These are phyloP conservation scores for Sodiomyces alkalinus DNA, from an alignment of 2,329 filamentous ascomycete genomes.

Conservation along the genomic window DNA sequence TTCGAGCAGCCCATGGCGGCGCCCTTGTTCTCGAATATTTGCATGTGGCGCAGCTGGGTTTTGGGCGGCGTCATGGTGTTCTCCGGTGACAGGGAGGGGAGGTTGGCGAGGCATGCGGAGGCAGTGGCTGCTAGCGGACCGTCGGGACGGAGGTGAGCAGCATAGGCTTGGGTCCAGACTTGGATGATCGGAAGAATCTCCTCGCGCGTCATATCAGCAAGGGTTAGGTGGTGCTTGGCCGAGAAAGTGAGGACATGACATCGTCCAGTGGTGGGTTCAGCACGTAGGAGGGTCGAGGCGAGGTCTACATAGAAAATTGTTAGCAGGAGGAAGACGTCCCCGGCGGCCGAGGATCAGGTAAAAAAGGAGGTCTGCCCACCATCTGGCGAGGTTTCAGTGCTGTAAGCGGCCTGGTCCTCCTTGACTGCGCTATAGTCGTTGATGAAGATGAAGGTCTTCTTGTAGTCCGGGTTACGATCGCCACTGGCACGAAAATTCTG, in stretches of 20 bases:
- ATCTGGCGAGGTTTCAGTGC: slow-evolving; percentile 22
- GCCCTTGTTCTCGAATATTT: slow-evolving; percentile 99
- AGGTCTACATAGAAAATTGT: slow-evolving; percentile 34
- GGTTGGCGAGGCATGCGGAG: slow-evolving; percentile 20
- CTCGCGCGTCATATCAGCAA: slow-evolving; percentile 68
- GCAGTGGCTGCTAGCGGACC: slow-evolving; percentile 41
- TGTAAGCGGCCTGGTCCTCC: slow-evolving; percentile 75
- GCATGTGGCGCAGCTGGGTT: slow-evolving; percentile 87
- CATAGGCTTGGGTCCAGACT: slow-evolving; percentile 86
- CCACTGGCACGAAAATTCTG: slow-evolving; percentile 81
- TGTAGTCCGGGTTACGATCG: slow-evolving; percentile 72
- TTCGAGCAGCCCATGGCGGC: slow-evolving; percentile 98
- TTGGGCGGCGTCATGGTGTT: slow-evolving; percentile 35
- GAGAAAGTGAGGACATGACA: slow-evolving; percentile 97
- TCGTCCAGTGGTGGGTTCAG: slow-evolving; percentile 78
- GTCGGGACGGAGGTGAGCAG: slow-evolving; percentile 57
- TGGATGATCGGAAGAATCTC: slow-evolving; percentile 74
- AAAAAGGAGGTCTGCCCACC: slow-evolving; percentile 8
- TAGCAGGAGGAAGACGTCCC: not conserved
- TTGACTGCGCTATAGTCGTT: slow-evolving; percentile 98
- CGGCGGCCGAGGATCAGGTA: too few species aligned
- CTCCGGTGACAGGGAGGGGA: slow-evolving; percentile 21
- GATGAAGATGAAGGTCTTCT: slow-evolving; percentile 81
- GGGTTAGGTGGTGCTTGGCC: slow-evolving; percentile 74
- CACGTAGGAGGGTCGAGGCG: slow-evolving; percentile 62